These are phyloP conservation scores for Oryza officinalis DNA, from an alignment of 176 grass and related monocot species.

Conservation along the genomic window DNA sequence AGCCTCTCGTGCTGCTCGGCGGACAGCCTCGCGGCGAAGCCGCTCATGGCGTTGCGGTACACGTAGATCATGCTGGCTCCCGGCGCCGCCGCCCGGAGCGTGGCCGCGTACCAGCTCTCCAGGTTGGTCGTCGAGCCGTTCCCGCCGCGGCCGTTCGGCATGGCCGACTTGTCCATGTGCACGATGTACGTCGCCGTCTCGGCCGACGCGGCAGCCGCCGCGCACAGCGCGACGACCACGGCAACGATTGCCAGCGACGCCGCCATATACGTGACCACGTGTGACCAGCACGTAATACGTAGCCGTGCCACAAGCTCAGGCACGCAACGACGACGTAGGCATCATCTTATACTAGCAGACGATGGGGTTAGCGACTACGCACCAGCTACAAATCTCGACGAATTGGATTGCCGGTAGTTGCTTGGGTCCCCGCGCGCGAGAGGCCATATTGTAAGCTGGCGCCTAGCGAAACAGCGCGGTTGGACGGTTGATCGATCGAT, in stretches of 20 bases:
- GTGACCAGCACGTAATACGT: background rate
- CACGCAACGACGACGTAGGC: background rate
- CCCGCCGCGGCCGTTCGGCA: slow-evolving; percentile 1
- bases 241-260: background rate
- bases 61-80: slow-evolving; percentile 25
- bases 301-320: background rate
- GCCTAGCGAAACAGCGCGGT: background rate
- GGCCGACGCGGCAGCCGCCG: background rate
- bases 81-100: background rate
- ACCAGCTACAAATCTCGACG: background rate
- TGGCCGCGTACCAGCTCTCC: slow-evolving; percentile 11
- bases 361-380: background rate
- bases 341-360: background rate
- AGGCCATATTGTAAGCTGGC: background rate
- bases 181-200: slow-evolving; percentile 22
- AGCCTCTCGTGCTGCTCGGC: background rate
- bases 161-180: slow-evolving; percentile 37
- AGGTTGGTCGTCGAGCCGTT: background rate
- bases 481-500: background rate
- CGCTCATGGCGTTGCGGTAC: background rate
- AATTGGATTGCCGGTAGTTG: background rate
- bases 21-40: background rate
- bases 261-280: background rate
- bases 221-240: background rate
- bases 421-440: background rate